Evolutionary conservation across 1,284 basidiomycete genomes (phyloP), one percentile per base, ranked within the genome.

Genomic region (Exobasidium rhododendri): DNA sequence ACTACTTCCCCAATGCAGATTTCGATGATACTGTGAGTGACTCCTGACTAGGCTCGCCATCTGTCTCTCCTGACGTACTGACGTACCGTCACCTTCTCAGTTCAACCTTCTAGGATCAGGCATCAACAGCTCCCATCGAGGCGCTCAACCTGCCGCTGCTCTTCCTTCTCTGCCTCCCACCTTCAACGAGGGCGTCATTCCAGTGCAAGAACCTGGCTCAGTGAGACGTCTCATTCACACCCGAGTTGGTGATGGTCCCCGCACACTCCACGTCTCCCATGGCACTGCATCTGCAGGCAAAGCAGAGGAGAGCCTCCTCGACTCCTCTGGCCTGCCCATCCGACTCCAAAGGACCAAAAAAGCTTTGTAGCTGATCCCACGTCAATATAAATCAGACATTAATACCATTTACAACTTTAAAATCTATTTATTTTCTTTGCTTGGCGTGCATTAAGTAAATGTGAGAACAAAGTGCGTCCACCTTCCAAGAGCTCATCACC

Each of bases 1-100:
- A 78, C 66, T 79, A 79, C 68, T 78, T 79, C 67, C 76, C 76
- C 44, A 77, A 72, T 53, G 71, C 77, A 26, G 73, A 73, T 63
- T 77, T 79, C 60, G 77, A 79, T 58, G 77, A 79, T 58, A 74
- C 73, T 2, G 71, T 74, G 62, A 72, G 71, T 70, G 14, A 26
- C 6, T 32, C 26, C 28, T n/a, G 11, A 29, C 7, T 40, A 40
- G 17, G 17, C n/a, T 5, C 31, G 13, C 13, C 32, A 22, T 55
- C 31, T 55, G 20, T 13, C 22, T 20, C 31, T 55, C 32, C 31
- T 55, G 22, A 5, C 26, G 20, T 11, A 17, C 31, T 20, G 31
- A 24, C 10, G n/a, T 46, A 20, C 7, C 7, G n/a, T n/a, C n/a
- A n/a, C 5, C 28, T 17, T 46, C 22, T 24, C 66, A 73, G 62